Evolutionary conservation across 371 early-diverging fungal genomes (phyloP).

Genomic region (Mucor piriformis): DNA sequence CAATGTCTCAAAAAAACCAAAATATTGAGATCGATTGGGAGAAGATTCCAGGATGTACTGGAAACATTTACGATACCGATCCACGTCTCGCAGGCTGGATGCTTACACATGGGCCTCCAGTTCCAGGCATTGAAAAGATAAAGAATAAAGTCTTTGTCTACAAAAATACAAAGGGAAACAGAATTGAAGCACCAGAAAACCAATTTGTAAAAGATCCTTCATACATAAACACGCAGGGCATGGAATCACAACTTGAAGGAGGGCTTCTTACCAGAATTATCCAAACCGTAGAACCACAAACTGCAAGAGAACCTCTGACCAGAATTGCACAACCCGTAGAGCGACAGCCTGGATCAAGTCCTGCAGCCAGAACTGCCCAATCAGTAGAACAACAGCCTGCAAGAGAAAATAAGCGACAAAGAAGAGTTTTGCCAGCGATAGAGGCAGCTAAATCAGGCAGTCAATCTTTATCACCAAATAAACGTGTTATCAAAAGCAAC

Average conservation of each 20-base stretch:
- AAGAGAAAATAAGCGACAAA: no score
- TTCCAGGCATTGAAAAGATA: not conserved
- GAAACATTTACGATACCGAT: not conserved
- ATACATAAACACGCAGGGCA: not conserved
- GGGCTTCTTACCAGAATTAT: no score
- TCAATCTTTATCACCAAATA: not conserved
- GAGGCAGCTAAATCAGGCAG: not conserved
- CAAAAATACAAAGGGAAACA: no score
- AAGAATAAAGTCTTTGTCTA: not conserved
- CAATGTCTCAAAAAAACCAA: not conserved
- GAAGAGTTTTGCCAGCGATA: no score
- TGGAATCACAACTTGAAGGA: no score
- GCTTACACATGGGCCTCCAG: not conserved
- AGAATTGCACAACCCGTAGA: no score
- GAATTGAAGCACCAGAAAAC: not conserved
- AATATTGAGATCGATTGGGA: not conserved
- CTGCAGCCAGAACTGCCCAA: no score
- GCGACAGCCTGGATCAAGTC: no score
- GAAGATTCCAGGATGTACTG: not conserved
- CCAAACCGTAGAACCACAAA: no score
- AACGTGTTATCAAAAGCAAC: not conserved
- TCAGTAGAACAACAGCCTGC: no score
- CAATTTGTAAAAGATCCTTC: no score
- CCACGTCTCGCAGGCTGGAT: not conserved
- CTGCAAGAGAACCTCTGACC: no score